Percentiles rank a stretch among this genome's conserved stretches.
Conservation (phyloP, 176 grass and related monocot species). For the Oryza longistaminata region DNA sequence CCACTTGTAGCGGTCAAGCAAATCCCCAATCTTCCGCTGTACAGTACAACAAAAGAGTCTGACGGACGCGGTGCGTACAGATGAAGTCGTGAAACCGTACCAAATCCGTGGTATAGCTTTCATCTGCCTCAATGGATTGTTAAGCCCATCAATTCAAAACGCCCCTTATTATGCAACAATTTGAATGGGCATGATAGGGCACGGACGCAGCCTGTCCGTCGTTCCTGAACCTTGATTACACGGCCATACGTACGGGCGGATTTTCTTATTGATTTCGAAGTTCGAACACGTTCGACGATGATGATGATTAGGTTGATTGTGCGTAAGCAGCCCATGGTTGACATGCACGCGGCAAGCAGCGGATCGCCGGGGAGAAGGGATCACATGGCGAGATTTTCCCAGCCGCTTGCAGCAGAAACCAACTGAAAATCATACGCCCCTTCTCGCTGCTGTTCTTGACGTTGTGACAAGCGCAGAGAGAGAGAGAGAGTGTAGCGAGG, state of each 20-base stretch:
- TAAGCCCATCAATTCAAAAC: too few relatives aligned
- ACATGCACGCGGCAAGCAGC: conserved; percentile 11
- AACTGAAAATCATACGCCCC: not conserved
- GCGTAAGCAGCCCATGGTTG: conserved; percentile 1
- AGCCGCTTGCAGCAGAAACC: not conserved
- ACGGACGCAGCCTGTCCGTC: not conserved
- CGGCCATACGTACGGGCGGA: not conserved
- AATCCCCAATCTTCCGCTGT: not conserved
- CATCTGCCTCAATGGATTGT: too few relatives aligned
- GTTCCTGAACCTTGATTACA: not conserved
- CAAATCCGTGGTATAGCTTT: too few relatives aligned
- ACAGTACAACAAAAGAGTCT: not conserved
- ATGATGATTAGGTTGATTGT: not conserved
- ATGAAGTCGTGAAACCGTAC: not conserved
- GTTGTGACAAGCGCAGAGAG: conserved; percentile 19
- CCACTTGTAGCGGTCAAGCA: not conserved
- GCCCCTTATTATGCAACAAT: too few relatives aligned
- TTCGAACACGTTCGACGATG: not conserved
- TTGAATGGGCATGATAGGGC: not conserved
- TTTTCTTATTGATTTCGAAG: not conserved
- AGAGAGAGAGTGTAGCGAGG: not conserved
- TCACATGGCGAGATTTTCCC: not conserved
- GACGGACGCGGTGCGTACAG: not conserved
- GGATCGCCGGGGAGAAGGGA: not conserved
- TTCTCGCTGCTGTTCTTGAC: not conserved